Base-by-base conservation (phyloP, 2,329 filamentous ascomycete genomes). In the Colletotrichum lini region DNA sequence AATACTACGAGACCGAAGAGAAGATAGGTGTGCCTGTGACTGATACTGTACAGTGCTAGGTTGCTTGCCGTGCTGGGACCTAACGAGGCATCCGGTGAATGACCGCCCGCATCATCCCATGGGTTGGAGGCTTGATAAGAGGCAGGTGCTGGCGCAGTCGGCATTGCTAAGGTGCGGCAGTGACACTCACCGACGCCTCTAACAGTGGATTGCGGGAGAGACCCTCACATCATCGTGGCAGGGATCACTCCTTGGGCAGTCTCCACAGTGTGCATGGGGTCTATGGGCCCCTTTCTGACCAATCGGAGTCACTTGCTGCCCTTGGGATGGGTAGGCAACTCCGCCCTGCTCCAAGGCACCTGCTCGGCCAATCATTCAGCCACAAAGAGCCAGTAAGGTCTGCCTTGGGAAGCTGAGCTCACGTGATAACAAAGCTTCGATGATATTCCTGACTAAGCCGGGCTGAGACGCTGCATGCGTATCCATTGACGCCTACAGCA, bases 401-500 rank as follows among this genome's bases (percentile, higher is more conserved):
- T 54, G 38, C 40, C 40, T 58, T 42, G 2, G 9, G 18, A 10
- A 16, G 18, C 15, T 13, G 12, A 1, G 9, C 2, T 57, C 66
- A 72, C 67, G 66, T 66, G 66, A 30, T 9, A 0, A 2, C 0
- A 1, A 0, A 61, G 70, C 70, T 57, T n/a, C 38, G 2, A 62
- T 3, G 1, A 4, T 23, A 6, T 40, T 53, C 47, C 59, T 73
- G 72, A 72, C 72, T 72, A 69, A 73, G 70, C 71, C 52, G n/a
- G 67, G 60, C 63, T 64, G 67, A 67, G 58, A 72, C 63, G 72
- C 68, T 74, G 73, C 72, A 73, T 74, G 58, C 69, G 69, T 73
- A 73, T 66, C 73, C 64, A 63, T 72, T 74, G 73, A 73, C 73
- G 73, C 73, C 73, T 74, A 73, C 71, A 62, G 50, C 65, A 64